A percentile compares a stretch with the other conserved stretches of the same genome.
Evolutionary conservation across 352 stramenopile species (phyloP).

Genomic region (Globisporangium acanthophoron): DNA sequence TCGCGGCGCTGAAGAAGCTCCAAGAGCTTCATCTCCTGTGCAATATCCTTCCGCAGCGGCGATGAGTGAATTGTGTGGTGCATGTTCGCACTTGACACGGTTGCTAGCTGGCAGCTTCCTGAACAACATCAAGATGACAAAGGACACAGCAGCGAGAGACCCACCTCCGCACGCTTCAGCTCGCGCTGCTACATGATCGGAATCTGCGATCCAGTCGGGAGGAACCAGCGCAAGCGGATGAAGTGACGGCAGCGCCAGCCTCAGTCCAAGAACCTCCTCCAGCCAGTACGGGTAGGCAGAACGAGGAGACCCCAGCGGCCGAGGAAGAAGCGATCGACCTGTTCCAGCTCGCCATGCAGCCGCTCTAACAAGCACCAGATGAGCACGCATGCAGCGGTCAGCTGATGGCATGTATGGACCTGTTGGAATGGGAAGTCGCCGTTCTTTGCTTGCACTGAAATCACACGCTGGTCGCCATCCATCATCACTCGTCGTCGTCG

Average conservation of each 20-base stretch:
- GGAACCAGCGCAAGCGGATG: not conserved
- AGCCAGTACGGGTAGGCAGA: no score
- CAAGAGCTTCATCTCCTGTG: slow-evolving; percentile 52
- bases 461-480: not conserved
- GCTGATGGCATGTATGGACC: no score
- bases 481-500: not conserved
- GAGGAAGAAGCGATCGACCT: slow-evolving; percentile 7
- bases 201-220: not conserved
- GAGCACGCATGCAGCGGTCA: no score
- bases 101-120: not conserved
- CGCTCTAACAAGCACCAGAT: slow-evolving; percentile 2
- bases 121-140: not conserved
- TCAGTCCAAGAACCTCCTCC: no score
- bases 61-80: not conserved
- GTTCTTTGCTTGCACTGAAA: not conserved
- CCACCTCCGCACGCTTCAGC: slow-evolving; percentile 48
- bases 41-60: slow-evolving; percentile 44
- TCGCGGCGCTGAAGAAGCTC: slow-evolving; percentile 36
- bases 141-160: slow-evolving; percentile 48
- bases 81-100: no score
- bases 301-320: not conserved
- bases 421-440: not conserved
- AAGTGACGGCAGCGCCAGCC: no score
- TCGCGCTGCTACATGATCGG: slow-evolving; percentile 39
- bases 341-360: slow-evolving; percentile 12